Evolutionary conservation across 345 rosid species (phyloP), one percentile per base, ranked within the genome.

Genomic region (Gossypium bickii): DNA sequence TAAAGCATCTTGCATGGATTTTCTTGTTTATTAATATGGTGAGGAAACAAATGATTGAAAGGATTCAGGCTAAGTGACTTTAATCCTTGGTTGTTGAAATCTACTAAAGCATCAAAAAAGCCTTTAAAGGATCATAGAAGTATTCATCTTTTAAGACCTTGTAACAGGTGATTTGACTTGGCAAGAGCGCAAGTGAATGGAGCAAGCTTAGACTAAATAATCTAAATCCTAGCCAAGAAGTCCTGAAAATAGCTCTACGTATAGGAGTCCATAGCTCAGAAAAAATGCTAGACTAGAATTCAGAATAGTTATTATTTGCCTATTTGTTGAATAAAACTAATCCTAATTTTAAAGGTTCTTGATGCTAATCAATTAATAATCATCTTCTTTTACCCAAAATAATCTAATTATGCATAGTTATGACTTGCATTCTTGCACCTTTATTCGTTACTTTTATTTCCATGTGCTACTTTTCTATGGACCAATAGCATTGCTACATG

Each of bases 121-220:
- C n/a, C 53, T 20, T 66, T 66, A 18, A 65, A 44, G 70, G 70
- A 44, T 66, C 70, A 66, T 64, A 18, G n/a, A 45, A 45, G 71
- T 67, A 22, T 24, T 13, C 51, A 65, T 18, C 43, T 65, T 43
- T 25, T 43, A 22, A 41, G 25, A 41, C 24, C 68, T 38, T 41
- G 15, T n/a, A n/a, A 45, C 22, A 7, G 71, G 53, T 20, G 41
- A 47, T 27, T 47, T 45, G 55, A 5, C 18, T 5, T 5, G 15
- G 53, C n/a, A 45, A 45, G 38, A 67, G 1, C 7, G 34, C 20
- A 47, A 22, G 24, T 67, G 71, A 48, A 24, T 67, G 57, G 71
- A 67, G 57, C 71, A 7, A 47, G 43, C 43, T 18, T 63, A 63
- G 22, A 63, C 47, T 38, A 34, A 34, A 63, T 34, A 63, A 2